Percentiles rank a stretch among this genome's conserved stretches.
Conservation (phyloP, 352 stramenopile genomes). For the Phytophthora macrochlamydospora region DNA sequence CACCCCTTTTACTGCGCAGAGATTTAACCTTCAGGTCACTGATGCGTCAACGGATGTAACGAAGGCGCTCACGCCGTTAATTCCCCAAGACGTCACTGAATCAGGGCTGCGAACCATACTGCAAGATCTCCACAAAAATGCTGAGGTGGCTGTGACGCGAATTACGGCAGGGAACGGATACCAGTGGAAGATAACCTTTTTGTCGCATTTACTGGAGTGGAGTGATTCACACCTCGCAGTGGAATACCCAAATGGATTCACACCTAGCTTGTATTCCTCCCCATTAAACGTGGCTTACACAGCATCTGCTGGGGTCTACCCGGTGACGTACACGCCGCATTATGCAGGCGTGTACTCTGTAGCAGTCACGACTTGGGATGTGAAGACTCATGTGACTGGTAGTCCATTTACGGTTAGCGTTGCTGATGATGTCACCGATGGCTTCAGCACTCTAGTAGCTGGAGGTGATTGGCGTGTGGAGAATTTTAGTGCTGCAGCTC, state of each 20-base stretch:
- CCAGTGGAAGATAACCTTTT: slow-evolving; percentile 93
- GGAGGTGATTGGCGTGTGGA: slow-evolving; percentile 75
- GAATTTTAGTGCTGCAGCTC: slow-evolving; percentile 52
- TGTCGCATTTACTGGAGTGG: slow-evolving; percentile 86
- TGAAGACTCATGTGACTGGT: slow-evolving; percentile 76
- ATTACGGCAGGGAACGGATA: slow-evolving; percentile 47
- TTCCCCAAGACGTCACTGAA: slow-evolving; percentile 61
- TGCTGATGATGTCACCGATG: slow-evolving; percentile 67
- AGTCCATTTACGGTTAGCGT: slow-evolving; percentile 91
- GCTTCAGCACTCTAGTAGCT: slow-evolving; percentile 72
- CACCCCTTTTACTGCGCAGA: slow-evolving; percentile 35
- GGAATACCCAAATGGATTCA: slow-evolving; percentile 57
- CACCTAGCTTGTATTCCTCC: slow-evolving; percentile 46
- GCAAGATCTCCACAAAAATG: slow-evolving; percentile 52
- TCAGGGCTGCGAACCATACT: slow-evolving; percentile 66
- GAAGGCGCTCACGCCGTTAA: slow-evolving; percentile 58
- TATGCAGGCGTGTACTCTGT: slow-evolving; percentile 91
- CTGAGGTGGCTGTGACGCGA: slow-evolving; percentile 53
- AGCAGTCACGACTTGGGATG: slow-evolving; percentile 79
- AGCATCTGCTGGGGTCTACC: slow-evolving; percentile 85
- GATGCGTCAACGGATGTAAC: slow-evolving; percentile 15
- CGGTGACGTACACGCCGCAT: slow-evolving; percentile 91
- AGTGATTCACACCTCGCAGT: slow-evolving; percentile 70
- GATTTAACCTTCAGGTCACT: slow-evolving; percentile 50
- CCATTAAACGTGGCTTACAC: slow-evolving; percentile 56